Evolutionary conservation across 768 basidiomycete genomes (phyloP).

Genomic region (Tricholoma terreum): DNA sequence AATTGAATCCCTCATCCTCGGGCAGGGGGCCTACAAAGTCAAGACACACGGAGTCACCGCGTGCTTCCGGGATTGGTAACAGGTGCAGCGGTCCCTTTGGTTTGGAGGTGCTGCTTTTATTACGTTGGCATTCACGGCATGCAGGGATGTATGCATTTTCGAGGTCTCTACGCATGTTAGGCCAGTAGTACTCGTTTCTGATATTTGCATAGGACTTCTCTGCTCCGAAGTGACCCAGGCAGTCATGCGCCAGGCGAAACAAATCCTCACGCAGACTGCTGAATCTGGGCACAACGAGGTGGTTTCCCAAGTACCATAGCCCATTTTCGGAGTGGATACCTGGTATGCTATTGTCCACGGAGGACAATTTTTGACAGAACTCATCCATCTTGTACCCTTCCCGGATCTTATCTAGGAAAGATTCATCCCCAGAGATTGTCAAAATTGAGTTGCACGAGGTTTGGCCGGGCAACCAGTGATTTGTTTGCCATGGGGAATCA

Average conservation of each 20-base stretch:
- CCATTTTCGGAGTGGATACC: no score
- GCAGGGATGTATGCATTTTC: not conserved
- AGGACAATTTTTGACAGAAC: no score
- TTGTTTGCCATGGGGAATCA: no score
- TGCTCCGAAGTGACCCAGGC: constrained; percentile 28
- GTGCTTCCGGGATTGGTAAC: constrained; percentile 19
- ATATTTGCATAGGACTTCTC: constrained; percentile 18
- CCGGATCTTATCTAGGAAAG: no score
- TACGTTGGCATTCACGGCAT: constrained; percentile 13
- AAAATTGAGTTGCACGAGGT: no score
- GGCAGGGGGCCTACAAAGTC: not conserved
- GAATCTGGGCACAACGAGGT: not conserved
- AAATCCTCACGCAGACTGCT: not conserved
- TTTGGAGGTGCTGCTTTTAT: constrained; percentile 21
- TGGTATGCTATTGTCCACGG: no score
- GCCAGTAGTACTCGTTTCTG: not conserved
- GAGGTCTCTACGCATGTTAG: constrained; percentile 19
- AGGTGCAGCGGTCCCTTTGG: constrained; percentile 24
- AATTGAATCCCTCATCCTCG: no score
- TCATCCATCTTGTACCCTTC: no score
- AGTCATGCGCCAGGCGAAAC: not conserved
- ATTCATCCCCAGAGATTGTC: no score
- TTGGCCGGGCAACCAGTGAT: no score
- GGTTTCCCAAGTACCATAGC: not conserved
- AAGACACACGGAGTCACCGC: not conserved